phyloP scores from a whole-genome alignment of 805 yeast genomes.

The Yamadazyma takamatsuzukensis region DNA sequence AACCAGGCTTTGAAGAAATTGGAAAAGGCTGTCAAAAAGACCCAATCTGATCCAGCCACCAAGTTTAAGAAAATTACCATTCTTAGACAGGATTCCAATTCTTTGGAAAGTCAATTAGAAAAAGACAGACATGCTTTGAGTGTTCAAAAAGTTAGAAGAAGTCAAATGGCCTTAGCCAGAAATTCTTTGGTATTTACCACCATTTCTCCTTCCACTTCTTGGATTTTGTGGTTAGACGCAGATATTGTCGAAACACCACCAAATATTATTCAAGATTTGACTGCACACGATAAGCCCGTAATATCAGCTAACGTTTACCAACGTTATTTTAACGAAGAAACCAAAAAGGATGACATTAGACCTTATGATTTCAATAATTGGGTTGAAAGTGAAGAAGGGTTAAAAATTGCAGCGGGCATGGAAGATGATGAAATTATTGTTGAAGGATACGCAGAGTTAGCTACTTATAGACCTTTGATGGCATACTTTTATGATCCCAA shows the following conservation, averaged over 20 bases:
- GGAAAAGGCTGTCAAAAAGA: constrained; percentile 69
- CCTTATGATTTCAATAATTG: constrained; percentile 97
- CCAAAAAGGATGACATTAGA: constrained; percentile 56
- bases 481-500: constrained; percentile 73
- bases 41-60: constrained; percentile 57
- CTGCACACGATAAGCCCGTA: constrained; percentile 80
- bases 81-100: constrained; percentile 83
- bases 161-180: constrained; percentile 91
- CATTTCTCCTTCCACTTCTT: constrained; percentile 81
- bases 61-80: constrained; percentile 83
- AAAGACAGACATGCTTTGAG: constrained; percentile 85
- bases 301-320: constrained; percentile 93
- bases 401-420: constrained; percentile 67
- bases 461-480: constrained; percentile 94
- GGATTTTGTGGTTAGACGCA: constrained; percentile 97
- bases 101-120: constrained; percentile 71
- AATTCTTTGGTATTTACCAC: constrained; percentile 89
- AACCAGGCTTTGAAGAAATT: constrained; percentile 69
- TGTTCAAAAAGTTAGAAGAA: constrained; percentile 85
- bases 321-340: constrained; percentile 60
- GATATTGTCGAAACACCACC: constrained; percentile 89
- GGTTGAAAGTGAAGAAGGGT: constrained; percentile 82
- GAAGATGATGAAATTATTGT: constrained; percentile 87
- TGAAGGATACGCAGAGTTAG: constrained; percentile 91
- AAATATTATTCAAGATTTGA: constrained; percentile 81